Conservation (phyloP, 2,329 filamentous ascomycete species). For the Thielaviopsis euricoi region DNA sequence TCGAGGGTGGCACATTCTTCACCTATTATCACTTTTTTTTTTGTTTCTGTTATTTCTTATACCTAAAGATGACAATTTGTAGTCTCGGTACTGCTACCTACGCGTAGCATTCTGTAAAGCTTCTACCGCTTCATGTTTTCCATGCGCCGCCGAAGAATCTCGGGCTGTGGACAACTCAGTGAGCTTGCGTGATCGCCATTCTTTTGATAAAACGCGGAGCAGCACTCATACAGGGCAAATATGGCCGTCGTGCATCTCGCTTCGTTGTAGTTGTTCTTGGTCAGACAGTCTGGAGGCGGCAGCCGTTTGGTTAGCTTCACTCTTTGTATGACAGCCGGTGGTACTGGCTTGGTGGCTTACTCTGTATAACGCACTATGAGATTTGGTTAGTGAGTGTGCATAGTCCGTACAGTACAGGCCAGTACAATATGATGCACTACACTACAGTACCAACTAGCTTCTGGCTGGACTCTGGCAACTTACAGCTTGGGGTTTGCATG, state of each 20-base stretch:
- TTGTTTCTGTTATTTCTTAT: not conserved
- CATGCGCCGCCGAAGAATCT: conserved; percentile 41
- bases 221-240: conserved; percentile 84
- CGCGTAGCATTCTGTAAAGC: not conserved
- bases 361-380: conserved; percentile 71
- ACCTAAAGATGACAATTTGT: not conserved
- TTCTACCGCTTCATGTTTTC: not conserved
- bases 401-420: too few species aligned
- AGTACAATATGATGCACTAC: too few species aligned
- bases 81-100: too few species aligned
- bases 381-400: not conserved
- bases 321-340: conserved; percentile 29
- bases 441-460: too few species aligned
- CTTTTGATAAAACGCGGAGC: conserved; percentile 68
- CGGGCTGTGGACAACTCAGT: conserved; percentile 72
- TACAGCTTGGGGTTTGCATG: conserved; percentile 75
- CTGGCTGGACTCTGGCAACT: conserved; percentile 18
- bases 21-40: not conserved
- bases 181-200: conserved; percentile 62
- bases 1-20: conserved; percentile 13
- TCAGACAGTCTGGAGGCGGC: conserved; percentile 75
- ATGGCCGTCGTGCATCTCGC: conserved; percentile 63
- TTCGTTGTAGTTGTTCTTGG: conserved; percentile 72
- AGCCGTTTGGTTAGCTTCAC: conserved; percentile 69
- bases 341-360: conserved; percentile 29